phyloP scores from a whole-genome alignment of 2,329 filamentous ascomycete genomes.

The Epichloe elymi region DNA sequence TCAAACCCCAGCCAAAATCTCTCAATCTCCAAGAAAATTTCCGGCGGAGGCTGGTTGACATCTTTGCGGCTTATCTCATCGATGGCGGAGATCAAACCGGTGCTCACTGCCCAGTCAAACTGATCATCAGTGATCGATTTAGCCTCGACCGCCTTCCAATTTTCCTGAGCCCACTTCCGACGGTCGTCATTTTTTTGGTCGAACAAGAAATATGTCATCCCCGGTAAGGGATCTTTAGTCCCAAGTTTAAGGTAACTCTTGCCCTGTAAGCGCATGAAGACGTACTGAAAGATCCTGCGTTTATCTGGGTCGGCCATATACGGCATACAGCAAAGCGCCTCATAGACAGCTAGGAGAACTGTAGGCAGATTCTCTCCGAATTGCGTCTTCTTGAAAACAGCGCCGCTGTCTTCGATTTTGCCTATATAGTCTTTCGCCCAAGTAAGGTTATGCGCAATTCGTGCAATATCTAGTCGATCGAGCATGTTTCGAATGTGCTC shows the following conservation, averaged over 20 bases:
- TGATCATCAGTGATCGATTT: slow-evolving; percentile 52
- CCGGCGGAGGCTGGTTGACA: slow-evolving; percentile 17
- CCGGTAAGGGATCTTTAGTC: slow-evolving; percentile 60
- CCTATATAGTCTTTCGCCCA: slow-evolving; percentile 42
- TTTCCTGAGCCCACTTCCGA: slow-evolving; percentile 24
- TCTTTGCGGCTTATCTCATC: slow-evolving; percentile 42
- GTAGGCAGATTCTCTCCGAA: slow-evolving; percentile 36
- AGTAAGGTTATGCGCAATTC: slow-evolving; percentile 47
- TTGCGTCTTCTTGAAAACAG: slow-evolving; percentile 31
- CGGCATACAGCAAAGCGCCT: slow-evolving; percentile 71
- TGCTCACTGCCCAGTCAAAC: slow-evolving; percentile 79
- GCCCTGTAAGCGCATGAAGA: slow-evolving; percentile 61
- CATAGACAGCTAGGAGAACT: slow-evolving; percentile 71
- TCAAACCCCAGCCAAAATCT: slow-evolving; percentile 70
- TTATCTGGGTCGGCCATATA: slow-evolving; percentile 50
- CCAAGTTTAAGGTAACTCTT: slow-evolving; percentile 68
- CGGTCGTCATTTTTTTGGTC: slow-evolving; percentile 42
- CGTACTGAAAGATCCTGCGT: slow-evolving; percentile 56
- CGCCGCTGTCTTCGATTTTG: slow-evolving; percentile 34
- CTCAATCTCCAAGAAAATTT: slow-evolving; percentile 37
- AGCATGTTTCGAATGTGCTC: slow-evolving; percentile 41
- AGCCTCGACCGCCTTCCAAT: slow-evolving; percentile 37
- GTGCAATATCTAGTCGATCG: slow-evolving; percentile 44
- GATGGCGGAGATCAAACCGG: slow-evolving; percentile 56
- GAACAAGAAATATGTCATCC: slow-evolving; percentile 77